Evolutionary conservation across 2,329 filamentous ascomycete species (phyloP), one percentile per base, ranked within the genome.

Genomic region (Penicillium paneum): DNA sequence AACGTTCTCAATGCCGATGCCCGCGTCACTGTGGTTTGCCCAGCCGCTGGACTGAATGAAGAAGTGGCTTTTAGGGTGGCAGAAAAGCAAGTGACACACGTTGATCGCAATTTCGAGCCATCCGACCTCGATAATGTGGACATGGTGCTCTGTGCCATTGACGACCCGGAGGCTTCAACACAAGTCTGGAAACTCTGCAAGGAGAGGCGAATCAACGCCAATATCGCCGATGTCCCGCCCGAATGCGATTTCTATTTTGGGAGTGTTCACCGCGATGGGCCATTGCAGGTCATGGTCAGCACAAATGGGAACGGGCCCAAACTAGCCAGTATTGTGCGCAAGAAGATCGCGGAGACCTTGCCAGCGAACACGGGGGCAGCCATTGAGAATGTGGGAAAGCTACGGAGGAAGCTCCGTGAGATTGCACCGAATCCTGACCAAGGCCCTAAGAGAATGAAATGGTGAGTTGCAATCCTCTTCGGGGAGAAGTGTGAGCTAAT

Each of bases 181-280:
- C 81, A 84, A 59, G 91, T 99, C 70, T 99, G 91, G 89, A 93
- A 93, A 71, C 81, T 96, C 24, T 97, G 93, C 81, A 93, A 96
- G 73, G 83, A 91, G 71, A 83, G 80, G 56, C 85, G 85, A 57
- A 89, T 97, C 61, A 85, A 91, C 6, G 92, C 91, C 54, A 99
- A 99, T 74, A 96, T 99, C 62, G 94, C 94, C 63, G 94, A 99
- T 71, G 94, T 99, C 3, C 94, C 94, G 0, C 83, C 91, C 0
- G 94, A 99, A 73, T 99, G 94, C 74, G 94, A 99, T 70, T 99
- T 99, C 71, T 99, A 97, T 80, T 99, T 99, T 76, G 94, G 94
- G 59, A 94, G 89, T 70, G 87, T 97, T 36, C 90, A 99, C 75
- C 87, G 94, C 47, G 94, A 99, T 71, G 94, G 94, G 0, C 94